Evolutionary conservation across 192 early-diverging fungal species (phyloP).

Genomic region (Tieghemiomyces parasiticus): DNA sequence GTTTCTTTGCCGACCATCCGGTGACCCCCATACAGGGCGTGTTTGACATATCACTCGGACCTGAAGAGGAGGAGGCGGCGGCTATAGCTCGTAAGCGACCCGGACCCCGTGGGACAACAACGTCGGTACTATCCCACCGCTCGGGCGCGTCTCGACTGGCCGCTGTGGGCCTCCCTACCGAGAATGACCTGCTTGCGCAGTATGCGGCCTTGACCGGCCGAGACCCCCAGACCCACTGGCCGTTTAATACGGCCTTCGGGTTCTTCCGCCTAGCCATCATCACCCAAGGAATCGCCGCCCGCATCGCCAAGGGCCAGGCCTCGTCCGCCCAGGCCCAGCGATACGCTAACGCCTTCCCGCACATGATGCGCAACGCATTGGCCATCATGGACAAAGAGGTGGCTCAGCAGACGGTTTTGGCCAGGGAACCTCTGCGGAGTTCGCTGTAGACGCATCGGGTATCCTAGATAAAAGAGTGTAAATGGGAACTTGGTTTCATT

Average conservation of each 20-base stretch:
- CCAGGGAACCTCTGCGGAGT: too few species aligned
- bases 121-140: too few species aligned
- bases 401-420: too few species aligned
- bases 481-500: too few species aligned
- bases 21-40: too few species aligned
- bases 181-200: slow-evolving; percentile 56
- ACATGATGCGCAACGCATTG: slow-evolving; percentile 33
- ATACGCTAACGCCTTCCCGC: slow-evolving; percentile 27
- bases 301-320: slow-evolving; percentile 75
- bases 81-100: too few species aligned
- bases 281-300: slow-evolving; percentile 77
- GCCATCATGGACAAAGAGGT: slow-evolving; percentile 41
- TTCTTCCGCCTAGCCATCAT: slow-evolving; percentile 79
- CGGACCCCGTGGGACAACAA: too few species aligned
- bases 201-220: slow-evolving; percentile 37
- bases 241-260: slow-evolving; percentile 72
- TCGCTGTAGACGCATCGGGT: too few species aligned
- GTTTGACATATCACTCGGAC: too few species aligned
- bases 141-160: slow-evolving; percentile 18
- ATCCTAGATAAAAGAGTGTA: too few species aligned
- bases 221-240: slow-evolving; percentile 66
- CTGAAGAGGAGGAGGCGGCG: too few species aligned
- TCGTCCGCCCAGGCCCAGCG: slow-evolving; percentile 43
- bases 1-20: slow-evolving; percentile 23
- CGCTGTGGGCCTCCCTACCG: slow-evolving; percentile 25